phyloP scores from a whole-genome alignment of 805 yeast genomes.

The Alloascoidea hylecoeti region DNA sequence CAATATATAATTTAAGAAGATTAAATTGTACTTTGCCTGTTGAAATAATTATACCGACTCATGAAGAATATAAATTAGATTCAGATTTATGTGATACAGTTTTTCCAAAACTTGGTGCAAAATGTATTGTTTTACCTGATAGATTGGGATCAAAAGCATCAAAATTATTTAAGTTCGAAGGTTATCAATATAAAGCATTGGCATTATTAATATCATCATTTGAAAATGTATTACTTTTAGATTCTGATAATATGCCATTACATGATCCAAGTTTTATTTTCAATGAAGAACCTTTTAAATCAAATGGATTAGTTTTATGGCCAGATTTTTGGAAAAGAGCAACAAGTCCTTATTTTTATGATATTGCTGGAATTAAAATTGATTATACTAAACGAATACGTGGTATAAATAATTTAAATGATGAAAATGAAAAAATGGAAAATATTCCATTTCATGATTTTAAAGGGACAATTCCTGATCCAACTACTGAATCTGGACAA shows the following conservation, averaged over 20 bases:
- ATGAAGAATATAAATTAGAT: constrained; percentile 57
- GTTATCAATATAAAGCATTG: constrained; percentile 58
- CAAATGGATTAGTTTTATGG: constrained; percentile 48
- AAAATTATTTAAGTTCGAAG: constrained; percentile 31
- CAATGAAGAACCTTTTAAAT: constrained; percentile 36
- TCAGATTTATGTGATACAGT: constrained; percentile 38
- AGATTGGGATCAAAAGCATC: constrained; percentile 42
- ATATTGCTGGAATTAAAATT: constrained; percentile 44
- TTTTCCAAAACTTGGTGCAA: constrained; percentile 47
- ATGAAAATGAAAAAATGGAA: constrained; percentile 21
- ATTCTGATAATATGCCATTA: constrained; percentile 66
- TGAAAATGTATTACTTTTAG: constrained; percentile 57
- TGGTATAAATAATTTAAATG: no score
- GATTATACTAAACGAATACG: constrained; percentile 23
- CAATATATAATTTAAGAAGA: constrained; percentile 50
- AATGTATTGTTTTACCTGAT: constrained; percentile 51
- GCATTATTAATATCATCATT: constrained; percentile 64
- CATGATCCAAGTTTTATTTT: constrained; percentile 49
- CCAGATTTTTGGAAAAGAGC: constrained; percentile 87
- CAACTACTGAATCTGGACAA: constrained; percentile 62
- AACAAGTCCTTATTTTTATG: constrained; percentile 59
- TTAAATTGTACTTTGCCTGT: constrained; percentile 61
- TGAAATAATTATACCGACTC: constrained; percentile 67
- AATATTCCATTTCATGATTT: constrained; percentile 40
- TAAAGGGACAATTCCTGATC: constrained; percentile 54